These are phyloP conservation scores for Colletotrichum lini DNA, from an alignment of 2,329 filamentous ascomycete species.

Conservation along the genomic window DNA sequence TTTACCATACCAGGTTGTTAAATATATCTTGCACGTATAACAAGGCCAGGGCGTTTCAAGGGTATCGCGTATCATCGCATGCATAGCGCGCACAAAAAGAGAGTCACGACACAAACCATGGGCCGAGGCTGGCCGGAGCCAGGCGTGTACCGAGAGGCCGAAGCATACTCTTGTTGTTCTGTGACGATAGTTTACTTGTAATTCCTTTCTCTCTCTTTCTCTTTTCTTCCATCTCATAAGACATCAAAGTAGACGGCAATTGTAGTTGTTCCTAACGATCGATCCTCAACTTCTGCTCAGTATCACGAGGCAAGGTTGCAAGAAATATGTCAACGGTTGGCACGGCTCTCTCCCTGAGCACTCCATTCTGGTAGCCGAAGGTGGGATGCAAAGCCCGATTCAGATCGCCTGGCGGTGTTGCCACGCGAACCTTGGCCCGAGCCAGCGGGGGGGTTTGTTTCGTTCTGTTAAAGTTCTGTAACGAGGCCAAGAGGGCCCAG, in stretches of 20 bases:
- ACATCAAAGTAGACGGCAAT: not conserved
- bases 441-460: conserved; percentile 20
- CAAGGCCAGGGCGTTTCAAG: conserved; percentile 9
- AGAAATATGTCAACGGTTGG: not conserved
- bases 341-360: not conserved
- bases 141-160: not conserved
- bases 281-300: not conserved
- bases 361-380: not conserved
- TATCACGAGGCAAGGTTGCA: conserved; percentile 4
- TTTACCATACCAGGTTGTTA: not conserved
- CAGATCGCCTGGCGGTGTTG: conserved; percentile 13
- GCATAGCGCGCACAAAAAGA: not conserved
- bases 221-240: not conserved
- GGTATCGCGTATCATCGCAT: not conserved
- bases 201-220: not conserved
- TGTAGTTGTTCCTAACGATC: not conserved
- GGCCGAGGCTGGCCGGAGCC: conserved; percentile 41
- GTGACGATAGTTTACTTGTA: not conserved
- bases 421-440: conserved; percentile 16
- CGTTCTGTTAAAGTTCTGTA: conserved; percentile 16
- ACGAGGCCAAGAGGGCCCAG: not conserved
- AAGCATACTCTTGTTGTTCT: not conserved
- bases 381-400: conserved; percentile 11
- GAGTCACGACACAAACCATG: conserved; percentile 7
- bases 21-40: conserved; percentile 16